phyloP scores from a whole-genome alignment of 192 early-diverging fungal species.

The Coemansia reversa region DNA sequence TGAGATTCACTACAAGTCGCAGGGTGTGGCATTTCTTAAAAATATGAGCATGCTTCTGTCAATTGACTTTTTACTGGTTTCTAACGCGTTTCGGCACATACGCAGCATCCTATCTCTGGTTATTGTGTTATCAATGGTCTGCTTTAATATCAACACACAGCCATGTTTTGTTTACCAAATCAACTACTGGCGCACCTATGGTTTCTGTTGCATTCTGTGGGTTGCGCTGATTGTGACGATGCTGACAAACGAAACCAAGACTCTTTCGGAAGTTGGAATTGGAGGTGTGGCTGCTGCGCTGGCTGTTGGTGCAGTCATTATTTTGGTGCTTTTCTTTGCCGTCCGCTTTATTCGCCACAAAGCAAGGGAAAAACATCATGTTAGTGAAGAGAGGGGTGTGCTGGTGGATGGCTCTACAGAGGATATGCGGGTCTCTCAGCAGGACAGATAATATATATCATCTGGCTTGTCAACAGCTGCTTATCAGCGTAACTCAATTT shows the following conservation, averaged over 20 bases:
- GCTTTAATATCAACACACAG: slow-evolving; percentile 68
- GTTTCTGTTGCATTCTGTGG: slow-evolving; percentile 68
- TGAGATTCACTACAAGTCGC: slow-evolving; percentile 73
- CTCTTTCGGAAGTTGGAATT: slow-evolving; percentile 32
- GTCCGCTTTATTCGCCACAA: slow-evolving; percentile 15
- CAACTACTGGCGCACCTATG: slow-evolving; percentile 69
- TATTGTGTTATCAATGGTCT: slow-evolving; percentile 67
- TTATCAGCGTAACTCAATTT: not conserved
- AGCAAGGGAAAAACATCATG: not conserved
- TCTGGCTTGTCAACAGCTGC: not conserved
- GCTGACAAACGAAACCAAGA: slow-evolving; percentile 58
- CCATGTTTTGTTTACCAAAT: slow-evolving; percentile 76
- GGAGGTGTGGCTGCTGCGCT: slow-evolving; percentile 51
- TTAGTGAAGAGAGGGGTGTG: slow-evolving; percentile 4
- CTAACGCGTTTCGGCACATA: slow-evolving; percentile 58
- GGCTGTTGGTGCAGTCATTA: slow-evolving; percentile 57
- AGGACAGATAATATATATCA: not conserved
- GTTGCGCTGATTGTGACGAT: slow-evolving; percentile 66
- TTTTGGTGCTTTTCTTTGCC: slow-evolving; percentile 60
- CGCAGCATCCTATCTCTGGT: slow-evolving; percentile 68
- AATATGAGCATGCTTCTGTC: slow-evolving; percentile 70
- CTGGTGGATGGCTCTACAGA: slow-evolving; percentile 8
- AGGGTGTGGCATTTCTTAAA: slow-evolving; percentile 71
- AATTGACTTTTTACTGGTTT: slow-evolving; percentile 66
- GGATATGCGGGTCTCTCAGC: not conserved